Conservation (phyloP, 257 asterid species). For the Agastache rugosa region DNA sequence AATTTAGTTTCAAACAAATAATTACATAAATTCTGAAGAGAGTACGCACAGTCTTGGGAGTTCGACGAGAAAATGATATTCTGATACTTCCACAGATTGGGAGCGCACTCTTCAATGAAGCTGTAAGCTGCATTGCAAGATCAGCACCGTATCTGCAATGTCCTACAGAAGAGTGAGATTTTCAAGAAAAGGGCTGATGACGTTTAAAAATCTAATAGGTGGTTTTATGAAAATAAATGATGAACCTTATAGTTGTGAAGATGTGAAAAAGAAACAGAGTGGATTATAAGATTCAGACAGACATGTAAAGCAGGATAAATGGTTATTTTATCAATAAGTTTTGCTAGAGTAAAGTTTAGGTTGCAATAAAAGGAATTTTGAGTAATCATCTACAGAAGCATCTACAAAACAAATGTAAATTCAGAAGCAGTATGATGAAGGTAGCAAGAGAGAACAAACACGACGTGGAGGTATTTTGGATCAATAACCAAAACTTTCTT, state of each 20-base stretch:
- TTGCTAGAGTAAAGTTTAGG: not conserved
- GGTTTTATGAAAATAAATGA: not conserved
- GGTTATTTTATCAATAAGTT: not conserved
- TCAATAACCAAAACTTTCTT: not conserved
- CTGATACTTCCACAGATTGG: conserved; percentile 84
- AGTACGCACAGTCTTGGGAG: conserved; percentile 68
- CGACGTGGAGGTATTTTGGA: not conserved
- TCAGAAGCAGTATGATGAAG: conserved; percentile 18
- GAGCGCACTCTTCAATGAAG: conserved; percentile 61
- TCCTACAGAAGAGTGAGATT: conserved; percentile 46
- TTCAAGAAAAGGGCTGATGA: not conserved
- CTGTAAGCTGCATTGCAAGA: conserved; percentile 70
- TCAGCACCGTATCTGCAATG: conserved; percentile 83
- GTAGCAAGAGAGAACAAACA: conserved; percentile 16
- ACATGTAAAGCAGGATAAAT: not conserved
- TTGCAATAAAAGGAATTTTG: not conserved
- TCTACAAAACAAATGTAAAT: not conserved
- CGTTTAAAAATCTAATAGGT: not conserved
- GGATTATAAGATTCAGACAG: not conserved
- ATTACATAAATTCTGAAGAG: conserved; percentile 31
- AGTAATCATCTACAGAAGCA: conserved; percentile 25
- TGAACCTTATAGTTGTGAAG: not conserved
- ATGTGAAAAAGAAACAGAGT: conserved; percentile 15
- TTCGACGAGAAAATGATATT: conserved; percentile 88
- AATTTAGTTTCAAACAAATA: conserved; percentile 33